Conservation (phyloP, 225 moss, liverwort and hornwort genomes). For the Polytrichum commune region DNA sequence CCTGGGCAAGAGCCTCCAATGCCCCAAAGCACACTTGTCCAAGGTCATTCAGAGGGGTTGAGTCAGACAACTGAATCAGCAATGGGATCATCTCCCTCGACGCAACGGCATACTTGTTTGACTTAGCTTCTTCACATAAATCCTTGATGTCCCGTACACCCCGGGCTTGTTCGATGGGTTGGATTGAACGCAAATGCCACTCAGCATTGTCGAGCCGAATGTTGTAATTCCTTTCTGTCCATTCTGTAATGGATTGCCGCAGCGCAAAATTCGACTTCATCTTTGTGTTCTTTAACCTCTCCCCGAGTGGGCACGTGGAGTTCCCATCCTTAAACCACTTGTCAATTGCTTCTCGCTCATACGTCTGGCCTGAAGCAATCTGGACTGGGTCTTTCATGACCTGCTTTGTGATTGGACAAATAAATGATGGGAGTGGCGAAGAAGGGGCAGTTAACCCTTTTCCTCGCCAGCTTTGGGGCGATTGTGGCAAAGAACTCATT, state of each 20-base stretch:
- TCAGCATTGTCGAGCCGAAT: slow-evolving; percentile 69
- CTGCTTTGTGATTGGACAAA: slow-evolving; percentile 82
- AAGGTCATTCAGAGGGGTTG: slow-evolving; percentile 29
- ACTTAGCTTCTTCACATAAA: slow-evolving; percentile 70
- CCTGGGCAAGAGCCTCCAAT: slow-evolving; percentile 56
- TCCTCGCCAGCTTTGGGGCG: slow-evolving; percentile 24
- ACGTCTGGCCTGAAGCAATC: slow-evolving; percentile 83
- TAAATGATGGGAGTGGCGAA: slow-evolving; percentile 69
- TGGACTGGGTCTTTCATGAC: slow-evolving; percentile 90
- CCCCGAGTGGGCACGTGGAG: slow-evolving; percentile 71
- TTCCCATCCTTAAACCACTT: slow-evolving; percentile 78
- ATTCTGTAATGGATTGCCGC: slow-evolving; percentile 76
- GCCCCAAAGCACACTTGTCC: slow-evolving; percentile 53
- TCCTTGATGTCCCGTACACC: slow-evolving; percentile 60
- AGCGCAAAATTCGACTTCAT: slow-evolving; percentile 73
- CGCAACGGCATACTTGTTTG: slow-evolving; percentile 76
- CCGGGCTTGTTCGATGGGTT: slow-evolving; percentile 52
- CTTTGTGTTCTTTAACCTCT: slow-evolving; percentile 80
- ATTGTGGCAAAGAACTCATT: slow-evolving; percentile 21
- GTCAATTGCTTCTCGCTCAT: slow-evolving; percentile 68
- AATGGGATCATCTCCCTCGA: slow-evolving; percentile 63
- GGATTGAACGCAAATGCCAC: slow-evolving; percentile 50
- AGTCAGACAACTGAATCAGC: slow-evolving; percentile 64
- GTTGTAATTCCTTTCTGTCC: slow-evolving; percentile 71
- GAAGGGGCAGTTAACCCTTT: slow-evolving; percentile 56